Evolutionary conservation across 2,329 filamentous ascomycete species (phyloP).

Genomic region (Fusarium torreyae): DNA sequence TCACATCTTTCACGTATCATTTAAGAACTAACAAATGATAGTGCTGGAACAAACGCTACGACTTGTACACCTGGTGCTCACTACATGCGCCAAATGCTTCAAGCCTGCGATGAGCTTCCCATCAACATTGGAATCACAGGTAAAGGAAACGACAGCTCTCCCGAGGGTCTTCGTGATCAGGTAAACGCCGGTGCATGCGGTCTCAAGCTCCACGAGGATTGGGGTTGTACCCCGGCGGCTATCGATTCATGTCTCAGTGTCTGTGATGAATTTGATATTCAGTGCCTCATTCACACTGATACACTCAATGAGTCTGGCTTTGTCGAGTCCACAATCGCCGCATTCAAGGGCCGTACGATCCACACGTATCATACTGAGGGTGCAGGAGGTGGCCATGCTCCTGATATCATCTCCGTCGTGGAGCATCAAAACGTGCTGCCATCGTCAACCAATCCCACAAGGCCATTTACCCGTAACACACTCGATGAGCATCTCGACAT

Average conservation of each 20-base stretch:
- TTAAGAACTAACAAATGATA: constrained; percentile 52
- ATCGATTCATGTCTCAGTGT: constrained; percentile 90
- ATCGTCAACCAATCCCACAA: constrained; percentile 91
- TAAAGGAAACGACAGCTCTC: constrained; percentile 89
- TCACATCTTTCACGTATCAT: neutral
- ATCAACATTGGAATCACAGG: constrained; percentile 93
- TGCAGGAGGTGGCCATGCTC: constrained; percentile 93
- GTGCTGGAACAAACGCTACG: constrained; percentile 90
- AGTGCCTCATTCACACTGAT: constrained; percentile 95
- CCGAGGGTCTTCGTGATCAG: constrained; percentile 82
- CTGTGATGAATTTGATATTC: constrained; percentile 92
- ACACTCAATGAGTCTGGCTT: constrained; percentile 98
- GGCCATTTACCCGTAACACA: constrained; percentile 92
- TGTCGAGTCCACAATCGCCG: constrained; percentile 89
- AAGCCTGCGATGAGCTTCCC: constrained; percentile 85
- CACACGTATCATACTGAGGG: constrained; percentile 98
- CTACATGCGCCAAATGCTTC: constrained; percentile 90
- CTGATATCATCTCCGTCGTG: constrained; percentile 95
- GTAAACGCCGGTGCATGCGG: constrained; percentile 87
- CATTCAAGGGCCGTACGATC: constrained; percentile 89
- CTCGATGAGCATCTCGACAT: constrained; percentile 97
- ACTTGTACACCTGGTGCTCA: constrained; percentile 91
- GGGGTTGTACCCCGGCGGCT: constrained; percentile 90
- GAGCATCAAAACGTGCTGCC: constrained; percentile 91
- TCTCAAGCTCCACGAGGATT: constrained; percentile 96